Percentiles rank a stretch among this genome's conserved stretches.
Conservation (phyloP, 139 green algal species). For the Gonium pectorale region DNA sequence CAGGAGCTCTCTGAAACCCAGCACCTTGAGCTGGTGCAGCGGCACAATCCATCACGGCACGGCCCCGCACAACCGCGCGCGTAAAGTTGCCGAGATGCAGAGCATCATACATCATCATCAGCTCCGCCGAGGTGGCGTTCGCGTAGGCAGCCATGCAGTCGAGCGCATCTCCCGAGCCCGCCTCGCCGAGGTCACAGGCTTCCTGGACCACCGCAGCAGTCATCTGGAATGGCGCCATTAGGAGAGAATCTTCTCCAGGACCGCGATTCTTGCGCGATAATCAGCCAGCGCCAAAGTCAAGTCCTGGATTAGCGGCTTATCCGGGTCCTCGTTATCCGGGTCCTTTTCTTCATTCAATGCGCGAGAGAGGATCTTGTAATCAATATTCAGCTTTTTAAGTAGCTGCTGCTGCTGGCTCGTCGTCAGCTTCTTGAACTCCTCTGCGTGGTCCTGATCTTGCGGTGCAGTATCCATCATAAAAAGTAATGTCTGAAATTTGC, state of each 20-base stretch:
- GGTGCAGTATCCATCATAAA: constrained; percentile 24
- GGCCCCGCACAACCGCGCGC: constrained; percentile 10
- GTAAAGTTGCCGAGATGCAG: constrained; percentile 6
- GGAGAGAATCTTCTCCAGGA: constrained; percentile 9
- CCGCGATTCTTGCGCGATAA: constrained; percentile 20
- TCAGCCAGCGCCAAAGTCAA: constrained; percentile 15
- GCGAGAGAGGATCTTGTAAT: constrained; percentile 17
- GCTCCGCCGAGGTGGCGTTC: constrained; percentile 24
- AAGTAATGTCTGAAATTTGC: not conserved
- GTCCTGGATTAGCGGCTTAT: not conserved
- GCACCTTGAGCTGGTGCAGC: no score
- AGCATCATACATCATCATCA: constrained; percentile 27
- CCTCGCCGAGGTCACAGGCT: constrained; percentile 23
- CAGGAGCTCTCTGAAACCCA: no score
- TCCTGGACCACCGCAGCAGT: not conserved
- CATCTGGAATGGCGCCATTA: constrained; percentile 25
- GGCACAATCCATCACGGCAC: no score
- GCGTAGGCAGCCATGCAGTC: constrained; percentile 27
- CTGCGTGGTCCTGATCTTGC: constrained; percentile 36
- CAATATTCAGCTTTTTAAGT: constrained; percentile 29
- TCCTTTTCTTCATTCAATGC: constrained; percentile 6
- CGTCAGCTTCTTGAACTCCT: constrained; percentile 35
- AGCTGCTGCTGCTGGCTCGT: constrained; percentile 35
- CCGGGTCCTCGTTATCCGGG: not conserved
- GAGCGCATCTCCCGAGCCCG: constrained; percentile 25